Evolutionary conservation across 1,139 yeast species (phyloP).

Genomic region (Suhomyces kunorum): DNA sequence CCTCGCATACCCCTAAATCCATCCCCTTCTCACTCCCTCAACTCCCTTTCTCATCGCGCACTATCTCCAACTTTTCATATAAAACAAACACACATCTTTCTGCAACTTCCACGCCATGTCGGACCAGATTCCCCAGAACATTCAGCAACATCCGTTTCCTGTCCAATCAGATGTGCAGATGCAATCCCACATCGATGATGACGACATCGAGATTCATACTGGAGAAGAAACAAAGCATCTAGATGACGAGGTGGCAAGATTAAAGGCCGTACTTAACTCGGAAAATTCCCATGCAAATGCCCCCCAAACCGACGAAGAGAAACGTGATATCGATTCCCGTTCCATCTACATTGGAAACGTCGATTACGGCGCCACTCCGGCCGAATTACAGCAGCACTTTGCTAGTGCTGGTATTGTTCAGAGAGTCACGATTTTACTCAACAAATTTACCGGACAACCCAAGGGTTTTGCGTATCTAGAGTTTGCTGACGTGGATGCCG

Average conservation of each 20-base stretch:
- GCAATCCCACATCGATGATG: slow-evolving; percentile 8
- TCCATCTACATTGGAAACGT: slow-evolving; percentile 89
- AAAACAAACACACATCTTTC: no score
- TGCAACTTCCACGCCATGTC: no score
- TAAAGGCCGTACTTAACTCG: slow-evolving; percentile 18
- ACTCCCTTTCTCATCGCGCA: slow-evolving; percentile 1
- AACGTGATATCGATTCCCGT: slow-evolving; percentile 61
- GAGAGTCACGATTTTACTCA: slow-evolving; percentile 76
- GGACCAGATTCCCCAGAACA: slow-evolving; percentile 17
- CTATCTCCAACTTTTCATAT: background rate
- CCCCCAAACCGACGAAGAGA: slow-evolving; percentile 33
- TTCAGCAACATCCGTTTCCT: slow-evolving; percentile 15
- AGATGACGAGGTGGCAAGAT: slow-evolving; percentile 21
- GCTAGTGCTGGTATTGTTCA: slow-evolving; percentile 74
- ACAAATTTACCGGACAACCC: slow-evolving; percentile 74
- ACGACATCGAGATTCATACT: slow-evolving; percentile 8
- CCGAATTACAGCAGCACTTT: slow-evolving; percentile 78
- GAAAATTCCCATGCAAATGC: slow-evolving; percentile 18
- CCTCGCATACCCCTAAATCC: no score
- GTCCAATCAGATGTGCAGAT: slow-evolving; percentile 9
- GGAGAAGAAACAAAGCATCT: slow-evolving; percentile 15
- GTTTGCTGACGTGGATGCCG: slow-evolving; percentile 64
- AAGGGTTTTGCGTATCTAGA: slow-evolving; percentile 88
- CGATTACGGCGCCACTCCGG: slow-evolving; percentile 76
- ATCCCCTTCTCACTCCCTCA: background rate